Evolutionary conservation across 2,329 filamentous ascomycete genomes (phyloP), one percentile per base, ranked within the genome.

Genomic region (Talaromyces sp.): DNA sequence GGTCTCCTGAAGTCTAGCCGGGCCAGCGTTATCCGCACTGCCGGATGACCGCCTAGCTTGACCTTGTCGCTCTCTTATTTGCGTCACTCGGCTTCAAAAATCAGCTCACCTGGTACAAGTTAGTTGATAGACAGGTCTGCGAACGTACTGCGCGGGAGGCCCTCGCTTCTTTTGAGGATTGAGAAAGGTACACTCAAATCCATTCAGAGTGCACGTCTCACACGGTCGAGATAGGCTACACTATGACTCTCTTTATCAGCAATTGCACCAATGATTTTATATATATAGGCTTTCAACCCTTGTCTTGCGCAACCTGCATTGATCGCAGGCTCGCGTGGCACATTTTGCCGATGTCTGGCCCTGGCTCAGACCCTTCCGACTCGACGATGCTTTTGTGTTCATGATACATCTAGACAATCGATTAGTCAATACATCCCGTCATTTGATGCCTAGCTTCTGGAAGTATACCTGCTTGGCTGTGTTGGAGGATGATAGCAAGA

Each of bases 101-200:
- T 51, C 22, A 51, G 47, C 5, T 51, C 2, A 15, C 6, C 17
- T 51, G 5, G 13, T 15, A 29, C 13, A 8, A 27, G 7, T 7
- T 7, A 17, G 13, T 17, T 29, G 27, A 19, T 1, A 22, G n/a
- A 22, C 3, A 17, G 11, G 5, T 5, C 31, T 2, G 29, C 19
- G 10, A 43, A 75, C 76, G 74, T 69, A 78, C 76, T 76, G 73
- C 63, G 74, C 75, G 29, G 74, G 72, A 45, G 79, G 69, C 4
- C 79, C 79, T 53, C 79, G 73, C 64, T 79, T 80, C 68, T 80
- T 80, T 65, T 79, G 77, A 6, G 77, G 77, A 53, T 76, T 73
- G 45, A 79, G 74, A 65, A 78, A 81, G 6, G 78, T 80, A 67
- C 79, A 81, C 13, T 75, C 72, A 64, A 79, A 75, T 13, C 76